These are phyloP conservation scores for Nakazawaea populi DNA, from an alignment of 805 yeast species.

Conservation along the genomic window DNA sequence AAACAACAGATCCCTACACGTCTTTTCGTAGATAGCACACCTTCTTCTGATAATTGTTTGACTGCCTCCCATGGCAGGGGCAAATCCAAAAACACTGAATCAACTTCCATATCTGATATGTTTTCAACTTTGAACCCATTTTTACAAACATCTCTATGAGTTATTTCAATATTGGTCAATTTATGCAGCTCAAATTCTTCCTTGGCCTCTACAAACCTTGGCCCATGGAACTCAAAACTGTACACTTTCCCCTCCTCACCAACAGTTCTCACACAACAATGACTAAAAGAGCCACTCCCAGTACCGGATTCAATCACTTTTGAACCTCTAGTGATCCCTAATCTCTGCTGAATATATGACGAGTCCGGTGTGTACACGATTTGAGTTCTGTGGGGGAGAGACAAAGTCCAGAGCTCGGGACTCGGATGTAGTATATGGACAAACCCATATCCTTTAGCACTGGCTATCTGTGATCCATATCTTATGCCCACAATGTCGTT, in stretches of 20 bases:
- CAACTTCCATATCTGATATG: slow-evolving; percentile 43
- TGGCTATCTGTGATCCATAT: slow-evolving; percentile 81
- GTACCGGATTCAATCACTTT: slow-evolving; percentile 95
- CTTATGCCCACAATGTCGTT: slow-evolving; percentile 70
- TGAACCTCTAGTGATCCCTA: slow-evolving; percentile 67
- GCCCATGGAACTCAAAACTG: slow-evolving; percentile 89
- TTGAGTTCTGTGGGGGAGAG: slow-evolving; percentile 95
- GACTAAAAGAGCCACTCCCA: slow-evolving; percentile 94
- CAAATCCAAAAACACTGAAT: slow-evolving; percentile 79
- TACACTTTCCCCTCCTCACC: slow-evolving; percentile 56
- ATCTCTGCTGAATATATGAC: slow-evolving; percentile 79
- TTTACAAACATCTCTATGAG: slow-evolving; percentile 90
- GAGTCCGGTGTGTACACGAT: slow-evolving; percentile 96
- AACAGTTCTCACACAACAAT: slow-evolving; percentile 81
- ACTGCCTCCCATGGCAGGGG: slow-evolving; percentile 98
- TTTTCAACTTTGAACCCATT: slow-evolving; percentile 66
- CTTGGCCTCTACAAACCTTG: slow-evolving; percentile 73
- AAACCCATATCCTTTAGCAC: slow-evolving; percentile 70
- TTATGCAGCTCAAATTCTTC: slow-evolving; percentile 73
- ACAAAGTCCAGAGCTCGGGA: slow-evolving; percentile 94
- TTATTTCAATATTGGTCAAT: slow-evolving; percentile 43
- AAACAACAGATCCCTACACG: slow-evolving; percentile 84
- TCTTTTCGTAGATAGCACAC: slow-evolving; percentile 47
- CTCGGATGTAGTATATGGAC: slow-evolving; percentile 86
- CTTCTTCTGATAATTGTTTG: slow-evolving; percentile 49